phyloP scores from a whole-genome alignment of 495 filamentous ascomycete genomes.

The Talaromyces proteolyticus region DNA sequence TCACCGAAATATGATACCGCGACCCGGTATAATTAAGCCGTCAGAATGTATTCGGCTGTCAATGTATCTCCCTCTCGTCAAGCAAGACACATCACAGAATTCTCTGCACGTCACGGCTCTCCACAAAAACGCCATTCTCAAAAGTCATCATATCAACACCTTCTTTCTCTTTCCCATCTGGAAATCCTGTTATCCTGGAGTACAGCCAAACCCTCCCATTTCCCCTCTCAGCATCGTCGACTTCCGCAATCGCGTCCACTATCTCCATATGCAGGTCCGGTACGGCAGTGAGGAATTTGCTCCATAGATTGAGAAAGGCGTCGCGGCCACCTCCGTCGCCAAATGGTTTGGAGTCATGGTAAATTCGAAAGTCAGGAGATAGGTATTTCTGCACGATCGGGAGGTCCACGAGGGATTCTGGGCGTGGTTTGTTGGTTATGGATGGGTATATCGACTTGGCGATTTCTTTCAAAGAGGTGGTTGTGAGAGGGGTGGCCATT shows the following conservation, averaged over 20 bases:
- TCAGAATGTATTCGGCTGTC: no score
- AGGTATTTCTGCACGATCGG: not conserved
- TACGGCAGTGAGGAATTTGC: not conserved
- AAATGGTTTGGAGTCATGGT: not conserved
- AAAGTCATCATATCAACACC: not conserved
- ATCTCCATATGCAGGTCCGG: not conserved
- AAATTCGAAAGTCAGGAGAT: not conserved
- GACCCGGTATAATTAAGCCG: no score
- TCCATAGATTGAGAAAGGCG: not conserved
- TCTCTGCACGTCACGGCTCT: not conserved
- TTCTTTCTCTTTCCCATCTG: not conserved
- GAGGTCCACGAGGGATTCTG: not conserved
- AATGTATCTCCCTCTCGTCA: no score
- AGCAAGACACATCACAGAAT: not conserved
- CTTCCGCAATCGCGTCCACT: not conserved
- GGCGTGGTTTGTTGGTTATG: not conserved
- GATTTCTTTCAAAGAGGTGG: not conserved
- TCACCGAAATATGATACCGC: no score
- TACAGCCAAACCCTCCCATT: not conserved
- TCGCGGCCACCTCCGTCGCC: not conserved
- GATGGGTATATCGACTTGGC: not conserved
- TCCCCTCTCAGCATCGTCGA: not conserved
- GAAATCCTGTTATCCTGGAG: not conserved
- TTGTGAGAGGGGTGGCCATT: not conserved
- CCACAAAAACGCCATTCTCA: not conserved